These are phyloP conservation scores for Colletotrichum falcatum DNA, from an alignment of 2,329 filamentous ascomycete genomes.

Conservation along the genomic window DNA sequence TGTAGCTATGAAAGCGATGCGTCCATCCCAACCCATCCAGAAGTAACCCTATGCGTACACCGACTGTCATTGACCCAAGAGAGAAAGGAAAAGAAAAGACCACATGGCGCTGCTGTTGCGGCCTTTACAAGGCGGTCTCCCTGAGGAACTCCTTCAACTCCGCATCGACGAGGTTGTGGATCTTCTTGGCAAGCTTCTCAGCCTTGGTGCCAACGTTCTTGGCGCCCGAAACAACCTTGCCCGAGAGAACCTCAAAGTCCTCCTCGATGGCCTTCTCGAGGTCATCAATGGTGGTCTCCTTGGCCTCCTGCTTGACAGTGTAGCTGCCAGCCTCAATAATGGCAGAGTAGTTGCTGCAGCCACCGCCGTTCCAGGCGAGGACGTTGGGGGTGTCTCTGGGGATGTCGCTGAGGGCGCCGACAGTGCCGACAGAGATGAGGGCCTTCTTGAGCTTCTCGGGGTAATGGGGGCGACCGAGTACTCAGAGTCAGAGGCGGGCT, in stretches of 20 bases:
- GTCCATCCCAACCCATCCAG: slow-evolving; percentile 38
- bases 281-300: slow-evolving; percentile 63
- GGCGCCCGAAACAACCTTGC: slow-evolving; percentile 66
- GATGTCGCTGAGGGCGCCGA: slow-evolving; percentile 82
- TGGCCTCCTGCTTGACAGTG: slow-evolving; percentile 64
- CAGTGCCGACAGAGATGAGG: slow-evolving; percentile 85
- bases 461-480: slow-evolving; percentile 91
- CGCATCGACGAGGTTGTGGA: slow-evolving; percentile 71
- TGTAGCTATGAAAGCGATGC: slow-evolving; percentile 39
- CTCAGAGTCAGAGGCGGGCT: slow-evolving; percentile 89
- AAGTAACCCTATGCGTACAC: slow-evolving; percentile 39
- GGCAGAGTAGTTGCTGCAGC: slow-evolving; percentile 87
- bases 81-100: slow-evolving; percentile 42
- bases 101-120: slow-evolving; percentile 14
- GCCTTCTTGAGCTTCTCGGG: slow-evolving; percentile 91
- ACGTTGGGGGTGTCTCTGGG: slow-evolving; percentile 91
- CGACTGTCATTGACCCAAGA: slow-evolving; percentile 43
- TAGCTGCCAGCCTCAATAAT: slow-evolving; percentile 83
- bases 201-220: slow-evolving; percentile 67
- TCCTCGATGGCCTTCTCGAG: slow-evolving; percentile 71
- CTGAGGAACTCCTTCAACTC: slow-evolving; percentile 71
- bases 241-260: slow-evolving; percentile 70
- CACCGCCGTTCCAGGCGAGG: slow-evolving; percentile 99
- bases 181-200: slow-evolving; percentile 72
- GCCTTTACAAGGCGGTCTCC: slow-evolving; percentile 58